These are phyloP conservation scores for Leishmania guyanensis DNA, from an alignment of 208 protist genomes.

Conservation along the genomic window DNA sequence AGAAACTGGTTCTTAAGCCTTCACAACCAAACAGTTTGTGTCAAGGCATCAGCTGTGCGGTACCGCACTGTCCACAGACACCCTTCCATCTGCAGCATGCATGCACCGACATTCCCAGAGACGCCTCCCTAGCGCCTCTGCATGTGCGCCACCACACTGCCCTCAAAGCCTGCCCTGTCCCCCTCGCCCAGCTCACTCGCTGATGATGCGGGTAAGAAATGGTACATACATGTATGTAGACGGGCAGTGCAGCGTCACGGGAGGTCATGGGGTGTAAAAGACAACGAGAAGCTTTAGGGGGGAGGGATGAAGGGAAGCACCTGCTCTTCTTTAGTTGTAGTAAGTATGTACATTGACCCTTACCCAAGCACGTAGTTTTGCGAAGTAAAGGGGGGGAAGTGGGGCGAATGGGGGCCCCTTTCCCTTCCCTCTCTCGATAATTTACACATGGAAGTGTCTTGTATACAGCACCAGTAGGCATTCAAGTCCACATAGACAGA, in stretches of 20 bases:
- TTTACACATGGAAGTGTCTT: neutral
- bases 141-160: neutral
- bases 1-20: neutral
- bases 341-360: neutral
- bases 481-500: neutral
- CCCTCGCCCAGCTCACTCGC: neutral
- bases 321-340: neutral
- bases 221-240: neutral
- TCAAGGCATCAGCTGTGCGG: neutral
- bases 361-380: neutral
- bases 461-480: neutral
- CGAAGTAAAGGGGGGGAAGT: neutral
- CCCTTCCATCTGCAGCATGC: neutral
- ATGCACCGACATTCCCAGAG: neutral
- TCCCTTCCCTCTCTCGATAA: neutral
- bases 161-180: neutral
- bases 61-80: neutral
- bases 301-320: neutral
- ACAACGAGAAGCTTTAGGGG: neutral
- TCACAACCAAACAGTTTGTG: neutral
- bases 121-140: neutral
- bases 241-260: neutral
- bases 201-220: too few species aligned
- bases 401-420: neutral
- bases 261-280: neutral